These are phyloP conservation scores for Coix lacrymajobi DNA, from an alignment of 176 grass and related monocot genomes.

Conservation along the genomic window DNA sequence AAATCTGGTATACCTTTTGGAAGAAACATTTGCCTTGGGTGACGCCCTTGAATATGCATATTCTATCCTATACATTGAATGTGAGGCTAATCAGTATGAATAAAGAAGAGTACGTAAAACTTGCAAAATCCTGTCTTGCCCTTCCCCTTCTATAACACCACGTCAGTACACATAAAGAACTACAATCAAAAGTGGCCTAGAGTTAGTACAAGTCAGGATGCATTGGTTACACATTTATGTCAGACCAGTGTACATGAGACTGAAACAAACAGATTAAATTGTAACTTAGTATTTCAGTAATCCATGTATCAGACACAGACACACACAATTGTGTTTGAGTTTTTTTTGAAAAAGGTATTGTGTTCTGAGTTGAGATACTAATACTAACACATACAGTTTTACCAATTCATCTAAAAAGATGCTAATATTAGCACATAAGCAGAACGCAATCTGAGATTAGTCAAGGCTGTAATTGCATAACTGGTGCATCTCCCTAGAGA, in stretches of 20 bases:
- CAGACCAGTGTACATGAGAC: background rate
- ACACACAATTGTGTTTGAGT: background rate
- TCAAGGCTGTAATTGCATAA: background rate
- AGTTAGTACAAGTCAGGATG: background rate
- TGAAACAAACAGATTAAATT: background rate
- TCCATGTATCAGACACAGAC: background rate
- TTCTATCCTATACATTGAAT: constrained; percentile 41
- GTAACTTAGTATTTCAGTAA: constrained; percentile 15
- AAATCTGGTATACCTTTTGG: constrained; percentile 41
- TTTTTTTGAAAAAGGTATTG: no score
- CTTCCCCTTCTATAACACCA: background rate
- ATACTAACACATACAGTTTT: background rate
- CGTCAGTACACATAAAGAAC: background rate
- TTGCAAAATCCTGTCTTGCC: background rate
- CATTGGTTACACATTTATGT: background rate
- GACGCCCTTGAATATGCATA: constrained; percentile 37
- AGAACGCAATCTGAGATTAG: background rate
- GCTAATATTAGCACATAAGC: background rate
- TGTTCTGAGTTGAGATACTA: background rate
- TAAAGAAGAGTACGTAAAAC: background rate
- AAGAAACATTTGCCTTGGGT: constrained; percentile 31
- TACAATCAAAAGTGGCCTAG: background rate
- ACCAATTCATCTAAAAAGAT: background rate
- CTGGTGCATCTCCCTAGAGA: background rate
- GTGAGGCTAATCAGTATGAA: background rate